A percentile compares a stretch with the other conserved stretches of the same genome.
These are phyloP conservation scores for Berberis vulgaris DNA, from an alignment of 164 flowering plant species.

Conservation along the genomic window DNA sequence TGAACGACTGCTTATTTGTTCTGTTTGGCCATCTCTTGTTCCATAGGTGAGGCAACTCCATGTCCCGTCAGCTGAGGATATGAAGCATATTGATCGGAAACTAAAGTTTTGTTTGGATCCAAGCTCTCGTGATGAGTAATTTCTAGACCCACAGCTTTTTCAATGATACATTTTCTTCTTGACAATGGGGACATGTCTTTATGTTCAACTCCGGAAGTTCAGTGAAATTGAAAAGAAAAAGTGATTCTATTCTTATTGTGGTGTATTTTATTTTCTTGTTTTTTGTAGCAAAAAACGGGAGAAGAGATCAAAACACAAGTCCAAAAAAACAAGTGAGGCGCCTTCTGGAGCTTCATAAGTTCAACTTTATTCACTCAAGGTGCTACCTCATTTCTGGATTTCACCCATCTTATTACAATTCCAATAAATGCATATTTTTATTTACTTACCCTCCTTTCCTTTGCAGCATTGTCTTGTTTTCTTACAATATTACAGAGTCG, in stretches of 20 bases:
- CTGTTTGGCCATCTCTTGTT: not conserved
- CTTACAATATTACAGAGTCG: no score
- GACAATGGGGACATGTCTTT: not conserved
- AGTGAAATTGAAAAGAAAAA: not conserved
- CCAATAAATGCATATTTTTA: no score
- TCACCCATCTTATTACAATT: no score
- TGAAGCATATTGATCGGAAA: conserved; percentile 89
- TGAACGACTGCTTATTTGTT: not conserved
- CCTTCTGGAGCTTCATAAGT: conserved; percentile 15
- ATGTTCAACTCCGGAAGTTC: not conserved
- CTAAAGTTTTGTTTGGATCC: conserved; percentile 82
- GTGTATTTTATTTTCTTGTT: not conserved
- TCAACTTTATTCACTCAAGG: not conserved
- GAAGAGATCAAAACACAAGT: conserved; percentile 77
- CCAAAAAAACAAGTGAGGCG: conserved; percentile 38
- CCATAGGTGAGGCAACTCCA: conserved; percentile 47
- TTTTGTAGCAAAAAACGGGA: conserved; percentile 50
- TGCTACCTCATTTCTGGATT: not conserved
- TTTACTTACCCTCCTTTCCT: no score
- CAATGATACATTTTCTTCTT: not conserved
- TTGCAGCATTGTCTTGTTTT: no score
- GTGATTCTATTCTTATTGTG: no score
- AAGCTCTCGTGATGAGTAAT: conserved; percentile 78
- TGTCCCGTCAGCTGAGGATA: conserved; percentile 68
- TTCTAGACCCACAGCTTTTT: not conserved